These are phyloP conservation scores for Daldinia grandis DNA, from an alignment of 495 filamentous ascomycete genomes.

Conservation along the genomic window DNA sequence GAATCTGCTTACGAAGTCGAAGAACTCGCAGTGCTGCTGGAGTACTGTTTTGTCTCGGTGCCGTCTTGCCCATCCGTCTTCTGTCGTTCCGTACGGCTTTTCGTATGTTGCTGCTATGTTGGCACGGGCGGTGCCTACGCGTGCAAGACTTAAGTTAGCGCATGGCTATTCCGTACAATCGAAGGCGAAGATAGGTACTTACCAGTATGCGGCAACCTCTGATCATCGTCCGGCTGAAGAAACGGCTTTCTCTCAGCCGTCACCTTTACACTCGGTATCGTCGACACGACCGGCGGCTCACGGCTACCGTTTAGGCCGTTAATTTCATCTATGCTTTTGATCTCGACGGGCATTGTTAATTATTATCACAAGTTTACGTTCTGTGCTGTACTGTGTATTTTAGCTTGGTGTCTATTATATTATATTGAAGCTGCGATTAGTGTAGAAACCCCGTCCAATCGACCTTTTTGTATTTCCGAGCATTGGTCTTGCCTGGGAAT, in stretches of 20 bases:
- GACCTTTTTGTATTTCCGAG: constrained; percentile 17
- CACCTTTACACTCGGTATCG: constrained; percentile 34
- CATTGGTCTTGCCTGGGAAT: background rate
- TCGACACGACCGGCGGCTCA: constrained; percentile 12
- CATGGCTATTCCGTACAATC: background rate
- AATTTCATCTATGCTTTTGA: constrained; percentile 3
- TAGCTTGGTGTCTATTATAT: no score
- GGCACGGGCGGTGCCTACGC: constrained; percentile 45
- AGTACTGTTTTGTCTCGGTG: constrained; percentile 49
- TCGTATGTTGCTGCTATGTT: constrained; percentile 47
- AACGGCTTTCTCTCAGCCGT: constrained; percentile 43
- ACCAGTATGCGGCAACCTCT: constrained; percentile 39
- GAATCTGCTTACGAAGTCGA: constrained; percentile 16
- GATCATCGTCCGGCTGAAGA: constrained; percentile 35
- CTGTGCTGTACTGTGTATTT: background rate
- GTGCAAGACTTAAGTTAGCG: constrained; percentile 3
- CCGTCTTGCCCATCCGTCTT: constrained; percentile 23
- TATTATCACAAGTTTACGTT: background rate
- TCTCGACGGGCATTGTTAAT: constrained; percentile 15
- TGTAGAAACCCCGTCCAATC: background rate
- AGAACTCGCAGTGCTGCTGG: constrained; percentile 65
- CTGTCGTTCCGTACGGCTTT: constrained; percentile 47
- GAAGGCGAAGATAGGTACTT: background rate
- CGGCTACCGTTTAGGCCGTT: constrained; percentile 11
- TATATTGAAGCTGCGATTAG: no score